Conservation (phyloP, 73 alveolate genomes). For the Durusdinium trenchii region DNA sequence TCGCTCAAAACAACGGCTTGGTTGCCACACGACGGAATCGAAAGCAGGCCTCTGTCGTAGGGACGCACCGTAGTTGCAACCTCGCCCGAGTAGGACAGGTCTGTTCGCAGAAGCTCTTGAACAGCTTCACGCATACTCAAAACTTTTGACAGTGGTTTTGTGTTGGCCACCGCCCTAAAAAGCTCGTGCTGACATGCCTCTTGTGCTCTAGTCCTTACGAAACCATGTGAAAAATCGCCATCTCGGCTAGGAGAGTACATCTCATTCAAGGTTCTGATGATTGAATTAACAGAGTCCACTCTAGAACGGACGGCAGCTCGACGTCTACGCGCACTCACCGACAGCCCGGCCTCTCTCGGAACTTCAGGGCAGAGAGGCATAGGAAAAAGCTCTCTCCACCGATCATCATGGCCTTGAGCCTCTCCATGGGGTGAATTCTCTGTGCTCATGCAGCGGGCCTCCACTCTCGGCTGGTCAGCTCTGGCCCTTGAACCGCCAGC, state of each 20-base stretch:
- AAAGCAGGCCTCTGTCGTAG: neutral
- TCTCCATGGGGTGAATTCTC: too few species aligned
- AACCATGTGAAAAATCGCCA: too few species aligned
- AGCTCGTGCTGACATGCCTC: neutral
- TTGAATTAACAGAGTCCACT: neutral
- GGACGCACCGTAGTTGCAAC: neutral
- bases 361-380: too few species aligned
- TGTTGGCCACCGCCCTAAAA: neutral
- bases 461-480: too few species aligned
- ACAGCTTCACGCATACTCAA: neutral
- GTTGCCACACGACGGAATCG: neutral
- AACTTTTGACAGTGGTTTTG: neutral
- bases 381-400: constrained; percentile 1
- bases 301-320: neutral
- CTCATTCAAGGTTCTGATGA: neutral
- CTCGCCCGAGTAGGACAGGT: too few species aligned
- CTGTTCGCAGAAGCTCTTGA: too few species aligned
- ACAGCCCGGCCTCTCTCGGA: too few species aligned
- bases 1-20: neutral
- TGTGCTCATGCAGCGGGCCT: neutral
- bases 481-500: too few species aligned
- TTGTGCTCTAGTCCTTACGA: neutral
- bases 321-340: too few species aligned
- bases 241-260: too few species aligned
- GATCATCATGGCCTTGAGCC: neutral